Base-by-base conservation (phyloP, 2,329 filamentous ascomycete genomes). In the Penicillium psychrosexuale region DNA sequence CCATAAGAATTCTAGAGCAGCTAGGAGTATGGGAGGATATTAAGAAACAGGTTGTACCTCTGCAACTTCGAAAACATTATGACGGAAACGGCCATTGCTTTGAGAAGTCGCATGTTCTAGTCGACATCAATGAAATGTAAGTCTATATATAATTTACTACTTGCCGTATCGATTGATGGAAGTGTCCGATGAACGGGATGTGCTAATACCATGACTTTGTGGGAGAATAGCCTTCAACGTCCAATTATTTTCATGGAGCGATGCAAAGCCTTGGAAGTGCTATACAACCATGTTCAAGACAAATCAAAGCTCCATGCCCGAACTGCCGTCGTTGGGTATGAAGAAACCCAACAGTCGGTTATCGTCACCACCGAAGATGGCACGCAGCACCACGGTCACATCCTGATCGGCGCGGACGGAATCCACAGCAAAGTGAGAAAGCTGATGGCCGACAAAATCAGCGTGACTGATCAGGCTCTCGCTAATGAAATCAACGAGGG, bases 391-490 rank as follows among this genome's bases (percentile, higher is more conserved):
- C 22, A 61, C 0, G 74, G 72, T 0, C 61, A 69, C 47, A 57
- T 78, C 8, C 58, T 73, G 6, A 61, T 76, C 13, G 75, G 74
- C 8, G 71, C 73, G 7, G 75, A 78, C 37, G 75, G 75, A 33
- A 70, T 71, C 4, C 70, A 75, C 55, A 76, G 73, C 58, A 68
- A 59, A 42, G 67, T 70, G 11, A 66, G 72, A 5, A 51, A 56
- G 7, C 58, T 68, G 27, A 71, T 76, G 66, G 57, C 60, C n/a
- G 51, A 61, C 1, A 49, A 59, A 36, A 54, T 58, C n/a, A 53
- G 56, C 13, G 17, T 4, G 27, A 34, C 13, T 3, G 15, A 49
- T 42, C 27, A 40, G 9, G 1, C 37, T 24, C 37, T 40, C 6
- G 47, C 47, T 5, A 42, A 47, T 15, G 44, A 53, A 15, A 49